These are phyloP conservation scores for Brassica cretica DNA, from an alignment of 345 rosid genomes.

Conservation along the genomic window DNA sequence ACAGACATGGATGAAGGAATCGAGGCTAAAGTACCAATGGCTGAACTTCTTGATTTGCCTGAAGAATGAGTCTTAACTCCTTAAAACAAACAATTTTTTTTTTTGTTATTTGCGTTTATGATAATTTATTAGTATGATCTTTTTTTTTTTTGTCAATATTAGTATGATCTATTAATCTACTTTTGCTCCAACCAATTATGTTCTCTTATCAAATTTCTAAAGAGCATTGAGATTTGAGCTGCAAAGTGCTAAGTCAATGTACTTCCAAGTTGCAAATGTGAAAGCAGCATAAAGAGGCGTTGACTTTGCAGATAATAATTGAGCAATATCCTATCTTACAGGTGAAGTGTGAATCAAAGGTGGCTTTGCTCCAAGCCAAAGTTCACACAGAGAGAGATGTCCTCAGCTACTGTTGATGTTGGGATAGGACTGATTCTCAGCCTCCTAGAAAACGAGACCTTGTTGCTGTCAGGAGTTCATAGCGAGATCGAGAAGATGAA, in stretches of 20 bases:
- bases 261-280: slow-evolving; percentile 21
- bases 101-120: background rate
- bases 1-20: slow-evolving; percentile 50
- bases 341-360: background rate
- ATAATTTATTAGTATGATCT: too few species aligned
- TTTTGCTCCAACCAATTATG: background rate
- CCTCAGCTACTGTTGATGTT: slow-evolving; percentile 26
- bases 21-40: slow-evolving; percentile 50
- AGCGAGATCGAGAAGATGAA: slow-evolving; percentile 41
- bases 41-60: slow-evolving; percentile 42
- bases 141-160: too few species aligned
- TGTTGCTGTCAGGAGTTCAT: slow-evolving; percentile 31
- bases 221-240: background rate
- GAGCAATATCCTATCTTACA: background rate
- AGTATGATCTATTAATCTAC: slow-evolving; percentile 2
- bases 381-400: slow-evolving; percentile 34
- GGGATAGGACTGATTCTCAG: slow-evolving; percentile 32
- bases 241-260: background rate
- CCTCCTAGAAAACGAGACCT: slow-evolving; percentile 38
- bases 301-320: background rate
- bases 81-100: background rate
- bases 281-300: background rate
- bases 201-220: too few species aligned
- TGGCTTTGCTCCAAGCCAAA: slow-evolving; percentile 6
- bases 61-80: slow-evolving; percentile 42